Conservation (phyloP, 768 basidiomycete species). For the Asterophora parasitica region DNA sequence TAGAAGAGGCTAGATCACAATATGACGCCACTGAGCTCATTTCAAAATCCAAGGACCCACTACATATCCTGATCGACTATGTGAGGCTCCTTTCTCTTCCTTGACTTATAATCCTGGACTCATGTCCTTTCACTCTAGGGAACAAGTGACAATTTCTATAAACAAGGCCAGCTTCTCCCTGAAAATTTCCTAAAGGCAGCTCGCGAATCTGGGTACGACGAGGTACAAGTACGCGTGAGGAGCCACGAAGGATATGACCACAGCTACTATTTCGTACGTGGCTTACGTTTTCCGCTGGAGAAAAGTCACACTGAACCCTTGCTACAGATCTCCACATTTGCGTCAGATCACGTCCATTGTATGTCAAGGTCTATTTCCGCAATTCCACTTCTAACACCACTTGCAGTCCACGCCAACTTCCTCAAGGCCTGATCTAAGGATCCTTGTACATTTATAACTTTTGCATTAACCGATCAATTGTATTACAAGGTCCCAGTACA, state of each 20-base stretch:
- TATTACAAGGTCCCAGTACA: constrained; percentile 2
- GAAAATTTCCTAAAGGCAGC: constrained; percentile 84
- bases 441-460: not conserved
- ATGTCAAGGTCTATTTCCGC: too few relatives aligned
- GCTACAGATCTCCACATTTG: constrained; percentile 81
- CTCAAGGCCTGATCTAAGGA: constrained; percentile 55
- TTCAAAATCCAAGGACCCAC: constrained; percentile 48
- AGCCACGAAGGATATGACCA: constrained; percentile 85
- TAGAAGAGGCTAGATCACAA: constrained; percentile 63
- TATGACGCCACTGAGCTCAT: constrained; percentile 91
- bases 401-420: constrained; percentile 80
- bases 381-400: constrained; percentile 13
- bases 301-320: not conserved
- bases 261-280: constrained; percentile 77
- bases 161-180: constrained; percentile 84
- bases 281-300: not conserved
- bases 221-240: constrained; percentile 72
- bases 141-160: constrained; percentile 76
- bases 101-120: not conserved
- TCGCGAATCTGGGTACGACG: constrained; percentile 64
- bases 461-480: not conserved
- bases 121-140: constrained; percentile 41
- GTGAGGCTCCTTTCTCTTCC: constrained; percentile 36
- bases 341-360: constrained; percentile 87
- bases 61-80: constrained; percentile 85